Conservation (phyloP, 495 filamentous ascomycete genomes). For the Bryoglossum gracile region DNA sequence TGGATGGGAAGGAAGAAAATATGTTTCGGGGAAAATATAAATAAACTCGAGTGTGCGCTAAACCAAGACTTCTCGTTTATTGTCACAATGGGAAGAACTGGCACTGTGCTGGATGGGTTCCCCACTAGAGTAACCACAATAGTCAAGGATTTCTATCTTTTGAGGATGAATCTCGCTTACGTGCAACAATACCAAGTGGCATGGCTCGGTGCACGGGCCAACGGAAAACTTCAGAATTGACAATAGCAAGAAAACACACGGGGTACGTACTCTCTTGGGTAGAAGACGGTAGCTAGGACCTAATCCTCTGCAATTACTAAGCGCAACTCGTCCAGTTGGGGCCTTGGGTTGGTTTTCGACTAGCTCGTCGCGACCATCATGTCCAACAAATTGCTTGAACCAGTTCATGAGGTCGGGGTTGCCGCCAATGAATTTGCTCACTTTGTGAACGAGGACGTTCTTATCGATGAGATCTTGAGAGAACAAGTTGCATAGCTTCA, state of each 20-base stretch:
- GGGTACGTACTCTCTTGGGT: conserved; percentile 54
- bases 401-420: conserved; percentile 80
- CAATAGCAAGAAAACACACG: conserved; percentile 17
- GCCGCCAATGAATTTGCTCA: conserved; percentile 75
- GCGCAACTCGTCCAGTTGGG: conserved; percentile 66
- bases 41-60: no score
- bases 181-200: no score
- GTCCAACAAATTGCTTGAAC: conserved; percentile 73
- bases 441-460: conserved; percentile 70
- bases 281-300: conserved; percentile 93
- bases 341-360: conserved; percentile 70
- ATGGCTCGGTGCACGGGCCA: no score
- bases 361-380: conserved; percentile 64
- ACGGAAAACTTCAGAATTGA: conserved; percentile 32
- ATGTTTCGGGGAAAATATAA: no score
- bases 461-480: conserved; percentile 84
- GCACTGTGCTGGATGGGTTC: no score
- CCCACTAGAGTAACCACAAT: no score
- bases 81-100: no score
- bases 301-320: conserved; percentile 87
- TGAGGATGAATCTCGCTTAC: no score
- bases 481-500: conserved; percentile 92
- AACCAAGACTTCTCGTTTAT: no score
- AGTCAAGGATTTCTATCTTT: no score
- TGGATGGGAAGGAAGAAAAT: no score